Evolutionary conservation across 257 asterid genomes (phyloP).

Genomic region (Knoxia roxburghii): DNA sequence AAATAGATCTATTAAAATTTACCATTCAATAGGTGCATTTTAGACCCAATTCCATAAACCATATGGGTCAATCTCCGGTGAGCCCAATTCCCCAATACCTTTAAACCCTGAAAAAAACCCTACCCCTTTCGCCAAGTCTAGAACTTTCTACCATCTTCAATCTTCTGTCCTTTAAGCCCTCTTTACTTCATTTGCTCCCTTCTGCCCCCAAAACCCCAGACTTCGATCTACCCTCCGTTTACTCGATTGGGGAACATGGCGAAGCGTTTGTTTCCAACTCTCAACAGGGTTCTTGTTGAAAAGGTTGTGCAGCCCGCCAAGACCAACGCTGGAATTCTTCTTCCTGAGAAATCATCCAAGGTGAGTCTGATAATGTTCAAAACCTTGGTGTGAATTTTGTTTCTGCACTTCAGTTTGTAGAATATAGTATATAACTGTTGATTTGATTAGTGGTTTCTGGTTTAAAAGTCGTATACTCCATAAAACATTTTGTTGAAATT

Average conservation of each 20-base stretch:
- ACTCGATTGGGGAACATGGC: constrained; percentile 36
- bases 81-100: background rate
- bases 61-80: background rate
- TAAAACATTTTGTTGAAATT: too few species aligned
- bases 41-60: background rate
- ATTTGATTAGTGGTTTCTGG: too few species aligned
- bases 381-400: background rate
- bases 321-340: constrained; percentile 81
- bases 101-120: constrained; percentile 21
- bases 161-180: background rate
- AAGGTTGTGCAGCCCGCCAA: constrained; percentile 72
- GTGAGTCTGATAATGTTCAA: constrained; percentile 23
- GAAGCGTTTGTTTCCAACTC: constrained; percentile 68
- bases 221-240: background rate
- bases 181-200: background rate
- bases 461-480: too few species aligned
- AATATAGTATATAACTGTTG: background rate
- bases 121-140: constrained; percentile 10
- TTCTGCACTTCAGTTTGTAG: background rate
- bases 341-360: constrained; percentile 78
- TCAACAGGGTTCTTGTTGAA: constrained; percentile 84
- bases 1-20: too few species aligned
- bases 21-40: too few species aligned
- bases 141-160: constrained; percentile 17
- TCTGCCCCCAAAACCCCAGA: background rate